Evolutionary conservation across 306 rosid species (phyloP).

Genomic region (Lathyrus oleraceus): DNA sequence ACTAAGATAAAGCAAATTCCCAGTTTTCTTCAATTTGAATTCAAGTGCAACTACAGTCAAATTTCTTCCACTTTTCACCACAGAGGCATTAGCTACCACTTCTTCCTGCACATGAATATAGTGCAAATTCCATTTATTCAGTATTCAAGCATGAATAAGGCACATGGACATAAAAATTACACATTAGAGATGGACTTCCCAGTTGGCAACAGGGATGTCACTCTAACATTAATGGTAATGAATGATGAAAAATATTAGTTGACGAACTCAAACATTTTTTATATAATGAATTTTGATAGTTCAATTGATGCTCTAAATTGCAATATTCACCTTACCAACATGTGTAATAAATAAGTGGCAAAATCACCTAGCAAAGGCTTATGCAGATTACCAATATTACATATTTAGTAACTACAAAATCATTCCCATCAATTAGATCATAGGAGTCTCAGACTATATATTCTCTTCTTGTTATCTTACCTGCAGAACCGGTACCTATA

Average conservation of each 20-base stretch:
- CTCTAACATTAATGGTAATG: background rate
- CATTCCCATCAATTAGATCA: background rate
- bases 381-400: constrained; percentile 10
- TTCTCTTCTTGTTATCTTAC: no score
- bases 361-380: constrained; percentile 9
- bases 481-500: no score
- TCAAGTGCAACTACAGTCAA: constrained; percentile 60
- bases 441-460: background rate
- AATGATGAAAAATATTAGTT: background rate
- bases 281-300: background rate
- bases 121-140: no score
- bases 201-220: constrained; percentile 1
- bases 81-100: constrained; percentile 55
- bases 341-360: background rate
- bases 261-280: background rate
- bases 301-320: background rate
- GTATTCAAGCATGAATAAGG: no score
- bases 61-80: constrained; percentile 77
- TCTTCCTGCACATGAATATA: constrained; percentile 50
- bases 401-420: background rate
- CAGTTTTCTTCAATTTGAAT: constrained; percentile 58
- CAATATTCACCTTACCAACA: background rate
- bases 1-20: constrained; percentile 47
- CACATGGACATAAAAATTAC: background rate
- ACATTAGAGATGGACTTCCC: background rate